Conservation (phyloP, 2,329 filamentous ascomycete species). For the Colletotrichum costaricense region DNA sequence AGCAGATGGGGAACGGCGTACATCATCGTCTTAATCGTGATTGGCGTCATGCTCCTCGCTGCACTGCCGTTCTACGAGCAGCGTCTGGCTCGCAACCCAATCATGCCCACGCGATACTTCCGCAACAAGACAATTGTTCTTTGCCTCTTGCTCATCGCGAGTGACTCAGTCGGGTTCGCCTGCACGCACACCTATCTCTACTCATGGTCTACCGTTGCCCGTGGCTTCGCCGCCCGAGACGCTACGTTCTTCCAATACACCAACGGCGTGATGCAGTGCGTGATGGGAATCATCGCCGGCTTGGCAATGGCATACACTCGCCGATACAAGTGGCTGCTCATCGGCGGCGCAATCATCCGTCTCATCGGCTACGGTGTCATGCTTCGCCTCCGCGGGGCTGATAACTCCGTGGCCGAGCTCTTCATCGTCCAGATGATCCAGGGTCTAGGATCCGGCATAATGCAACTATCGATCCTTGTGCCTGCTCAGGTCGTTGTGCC, state of each 20-base stretch:
- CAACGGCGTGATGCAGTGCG: slow-evolving; percentile 50
- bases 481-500: slow-evolving; percentile 39
- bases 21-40: slow-evolving; percentile 58
- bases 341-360: slow-evolving; percentile 45
- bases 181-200: slow-evolving; percentile 53
- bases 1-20: slow-evolving; percentile 53
- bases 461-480: slow-evolving; percentile 48
- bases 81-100: slow-evolving; percentile 57
- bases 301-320: slow-evolving; percentile 46
- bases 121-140: slow-evolving; percentile 40
- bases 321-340: slow-evolving; percentile 46
- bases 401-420: slow-evolving; percentile 45
- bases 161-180: slow-evolving; percentile 44
- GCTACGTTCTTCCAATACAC: slow-evolving; percentile 46
- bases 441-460: slow-evolving; percentile 40
- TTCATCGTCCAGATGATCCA: slow-evolving; percentile 51
- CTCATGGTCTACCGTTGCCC: slow-evolving; percentile 53
- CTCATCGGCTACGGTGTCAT: slow-evolving; percentile 43
- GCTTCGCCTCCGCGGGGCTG: slow-evolving; percentile 48
- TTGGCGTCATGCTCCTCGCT: slow-evolving; percentile 63
- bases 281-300: slow-evolving; percentile 53
- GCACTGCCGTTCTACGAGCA: slow-evolving; percentile 58
- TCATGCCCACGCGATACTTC: slow-evolving; percentile 57
- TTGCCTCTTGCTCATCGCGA: slow-evolving; percentile 39
- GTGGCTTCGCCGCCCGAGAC: slow-evolving; percentile 41